Evolutionary conservation across 768 basidiomycete species (phyloP).

Genomic region (Cantharellus anzutake): DNA sequence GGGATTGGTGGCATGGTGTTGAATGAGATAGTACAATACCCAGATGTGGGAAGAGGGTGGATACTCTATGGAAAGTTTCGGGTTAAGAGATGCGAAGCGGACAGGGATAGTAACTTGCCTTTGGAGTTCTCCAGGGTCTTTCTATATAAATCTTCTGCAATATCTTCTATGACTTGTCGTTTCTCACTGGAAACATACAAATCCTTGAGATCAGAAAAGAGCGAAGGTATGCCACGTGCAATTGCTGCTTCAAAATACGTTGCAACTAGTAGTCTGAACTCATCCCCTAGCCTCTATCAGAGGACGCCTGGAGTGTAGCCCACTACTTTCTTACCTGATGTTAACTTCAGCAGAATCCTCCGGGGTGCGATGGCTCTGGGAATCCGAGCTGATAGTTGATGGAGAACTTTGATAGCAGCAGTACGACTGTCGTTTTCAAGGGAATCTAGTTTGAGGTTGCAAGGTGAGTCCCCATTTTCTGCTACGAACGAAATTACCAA

Average conservation of each 20-base stretch:
- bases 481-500: constrained; percentile 17
- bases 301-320: not conserved
- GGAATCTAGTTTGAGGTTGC: not conserved
- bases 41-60: constrained; percentile 72
- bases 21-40: constrained; percentile 88
- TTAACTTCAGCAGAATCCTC: constrained; percentile 52
- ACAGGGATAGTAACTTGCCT: not conserved
- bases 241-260: constrained; percentile 54
- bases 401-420: constrained; percentile 21
- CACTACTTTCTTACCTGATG: constrained; percentile 24
- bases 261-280: constrained; percentile 44
- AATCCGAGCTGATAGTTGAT: constrained; percentile 37
- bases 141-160: constrained; percentile 26
- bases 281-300: constrained; percentile 27
- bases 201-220: constrained; percentile 82
- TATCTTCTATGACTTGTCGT: constrained; percentile 44
- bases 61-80: not conserved
- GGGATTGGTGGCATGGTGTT: constrained; percentile 49
- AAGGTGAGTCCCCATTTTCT: not conserved
- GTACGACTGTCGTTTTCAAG: not conserved
- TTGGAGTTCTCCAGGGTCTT: not conserved
- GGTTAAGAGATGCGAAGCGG: constrained; percentile 8
- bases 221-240: constrained; percentile 73
- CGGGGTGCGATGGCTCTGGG: constrained; percentile 53
- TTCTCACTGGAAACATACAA: constrained; percentile 55